Base-by-base conservation (phyloP, 495 filamentous ascomycete species). In the Bryoglossum gracile region DNA sequence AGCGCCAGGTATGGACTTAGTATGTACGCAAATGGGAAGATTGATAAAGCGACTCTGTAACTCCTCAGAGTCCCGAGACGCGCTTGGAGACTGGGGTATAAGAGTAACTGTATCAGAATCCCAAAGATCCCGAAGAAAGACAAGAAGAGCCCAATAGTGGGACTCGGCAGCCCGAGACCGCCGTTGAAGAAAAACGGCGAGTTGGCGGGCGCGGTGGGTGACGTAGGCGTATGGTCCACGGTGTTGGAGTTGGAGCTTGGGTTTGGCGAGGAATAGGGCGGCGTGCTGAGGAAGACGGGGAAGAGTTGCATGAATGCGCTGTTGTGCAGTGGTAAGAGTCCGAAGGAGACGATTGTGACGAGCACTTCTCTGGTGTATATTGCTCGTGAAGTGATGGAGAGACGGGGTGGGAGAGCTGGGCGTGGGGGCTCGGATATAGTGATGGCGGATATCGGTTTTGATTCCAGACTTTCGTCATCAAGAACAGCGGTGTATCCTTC, bases 291-390 rank as follows among this genome's bases (percentile, higher is more conserved):
- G 60, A 84, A 86, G 19, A 85, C 73, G 41, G 83, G 85, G 37
- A 83, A 83, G 55, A 89, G 71, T 38, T 82, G 74, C 64, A 82
- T 84, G 70, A 86, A 91, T 6, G 85, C 81, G 28, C 81, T 77
- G 26, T 82, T 80, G 61, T 91, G 86, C 53, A 86, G 70, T n/a
- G 81, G 77, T 13, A 90, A 68, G 8, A 87, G 68, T 32, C 75
- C 78, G 26, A 87, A 82, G 3, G 74, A 71, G 26, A 85, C 56
- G 1, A 89, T 64, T 0, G 83, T 83, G 6, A 74, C 62, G 17
- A 82, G 50, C 5, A 87, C 72, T 36, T 82, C 81, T 13, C 65
- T 67, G 0, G 82, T 83, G 67, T 77, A 84, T 25, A 86, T 82
- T 16, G 68, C 65, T 14, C 70, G 67, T 63, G 83, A 78, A 8